Evolutionary conservation across 495 filamentous ascomycete species (phyloP).

Genomic region (Patellaria atrata): DNA sequence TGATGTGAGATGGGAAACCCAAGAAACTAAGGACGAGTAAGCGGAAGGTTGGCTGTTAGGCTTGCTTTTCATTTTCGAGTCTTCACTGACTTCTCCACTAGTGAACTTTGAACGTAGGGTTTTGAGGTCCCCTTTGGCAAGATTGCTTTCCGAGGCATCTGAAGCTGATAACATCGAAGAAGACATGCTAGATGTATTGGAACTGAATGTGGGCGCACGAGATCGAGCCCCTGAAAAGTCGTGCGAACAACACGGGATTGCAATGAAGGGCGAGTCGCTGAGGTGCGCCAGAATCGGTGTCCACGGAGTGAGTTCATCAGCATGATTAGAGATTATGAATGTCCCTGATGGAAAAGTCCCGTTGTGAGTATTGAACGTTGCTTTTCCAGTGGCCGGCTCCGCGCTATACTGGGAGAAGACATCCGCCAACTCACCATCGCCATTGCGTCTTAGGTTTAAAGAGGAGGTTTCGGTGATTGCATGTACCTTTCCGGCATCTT

Average conservation of each 20-base stretch:
- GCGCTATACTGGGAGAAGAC: too few relatives aligned
- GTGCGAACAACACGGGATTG: conserved; percentile 91
- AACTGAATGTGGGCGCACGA: conserved; percentile 30
- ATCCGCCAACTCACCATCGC: too few relatives aligned
- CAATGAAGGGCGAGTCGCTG: conserved; percentile 65
- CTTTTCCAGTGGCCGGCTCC: background rate
- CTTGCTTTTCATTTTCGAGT: conserved; percentile 12
- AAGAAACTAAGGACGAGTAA: conserved; percentile 62
- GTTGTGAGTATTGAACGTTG: conserved; percentile 33
- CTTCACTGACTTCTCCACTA: background rate
- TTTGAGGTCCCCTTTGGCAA: conserved; percentile 2
- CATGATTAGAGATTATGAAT: conserved; percentile 93
- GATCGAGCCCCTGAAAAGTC: conserved; percentile 59
- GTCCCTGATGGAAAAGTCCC: conserved; percentile 61
- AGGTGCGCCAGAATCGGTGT: conserved; percentile 75
- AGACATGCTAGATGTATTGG: background rate
- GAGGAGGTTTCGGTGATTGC: background rate
- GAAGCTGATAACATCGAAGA: background rate
- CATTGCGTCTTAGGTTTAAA: too few relatives aligned
- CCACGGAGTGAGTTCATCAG: conserved; percentile 91
- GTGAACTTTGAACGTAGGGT: background rate
- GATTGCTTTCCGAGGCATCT: background rate
- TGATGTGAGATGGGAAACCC: conserved; percentile 47
- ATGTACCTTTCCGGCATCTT: conserved; percentile 13
- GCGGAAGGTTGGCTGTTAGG: conserved; percentile 34